Base-by-base conservation (phyloP, 768 basidiomycete genomes). In the Guyanaporus albipodus region DNA sequence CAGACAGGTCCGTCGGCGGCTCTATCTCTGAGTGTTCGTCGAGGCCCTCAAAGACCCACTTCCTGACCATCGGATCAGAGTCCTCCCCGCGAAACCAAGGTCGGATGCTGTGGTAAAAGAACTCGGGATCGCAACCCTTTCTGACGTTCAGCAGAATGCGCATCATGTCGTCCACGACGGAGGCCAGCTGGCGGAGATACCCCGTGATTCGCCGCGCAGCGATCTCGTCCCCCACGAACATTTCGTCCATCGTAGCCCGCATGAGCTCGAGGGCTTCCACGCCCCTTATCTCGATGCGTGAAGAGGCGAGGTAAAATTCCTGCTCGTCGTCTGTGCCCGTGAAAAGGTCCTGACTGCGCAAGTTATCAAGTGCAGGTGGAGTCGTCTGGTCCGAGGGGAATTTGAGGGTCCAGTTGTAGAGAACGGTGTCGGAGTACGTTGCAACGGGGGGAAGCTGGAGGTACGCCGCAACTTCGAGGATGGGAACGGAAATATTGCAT, bases 341-440 rank as follows among this genome's bases (percentile, higher is more conserved):
- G 70, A 96, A 95, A 34, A 79, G 69, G 2, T 83, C 83, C 49
- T 74, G 72, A 48, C 75, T 78, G 35, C 76, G 76, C 41, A 93
- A 71, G 58, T 90, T 83, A 44, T 81, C 68, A 6, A 78, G 65
- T 24, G 67, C 69, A 1, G 75, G 72, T 11, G 60, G 55, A 48
- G 67, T 62, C 49, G 55, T 54, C 26, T 50, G 48, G 2, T 61
- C 38, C 6, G 37, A 36, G 68, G 53, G 68, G 61, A 28, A 36
- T 32, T 33, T 71, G 53, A 54, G 73, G 57, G 24, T 55, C 84
- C 86, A 89, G 63, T 95, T 95, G 69, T 92, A 96, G 22, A 96
- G 76, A 8, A 96, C 92, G 23, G 85, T 85, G 62, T 95, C 92
- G 9, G 92, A 85, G 62, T 92, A 96, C 4, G 92, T 96, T 47